Conservation (phyloP, 2,329 filamentous ascomycete species). For the Aspergillus cejpii region DNA sequence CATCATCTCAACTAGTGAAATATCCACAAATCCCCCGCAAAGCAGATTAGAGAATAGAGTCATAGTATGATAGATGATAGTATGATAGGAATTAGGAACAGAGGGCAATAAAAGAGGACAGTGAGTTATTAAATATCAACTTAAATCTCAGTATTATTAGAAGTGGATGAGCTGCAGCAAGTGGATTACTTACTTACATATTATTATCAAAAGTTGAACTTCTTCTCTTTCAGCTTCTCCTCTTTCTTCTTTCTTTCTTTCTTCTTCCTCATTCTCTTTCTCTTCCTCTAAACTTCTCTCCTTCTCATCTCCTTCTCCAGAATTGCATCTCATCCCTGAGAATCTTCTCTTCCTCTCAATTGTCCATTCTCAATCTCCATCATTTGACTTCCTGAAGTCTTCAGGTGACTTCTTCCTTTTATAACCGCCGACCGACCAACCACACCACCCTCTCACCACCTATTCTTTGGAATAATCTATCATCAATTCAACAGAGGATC, state of each 20-base stretch:
- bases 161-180: neutral
- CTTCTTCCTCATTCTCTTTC: constrained; percentile 7
- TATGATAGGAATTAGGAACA: too few species aligned
- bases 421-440: constrained; percentile 12
- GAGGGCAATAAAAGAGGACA: too few species aligned
- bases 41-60: neutral
- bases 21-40: neutral
- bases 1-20: neutral
- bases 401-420: constrained; percentile 2
- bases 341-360: constrained; percentile 7
- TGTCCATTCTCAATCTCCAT: constrained; percentile 2
- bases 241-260: constrained; percentile 14
- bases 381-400: constrained; percentile 1
- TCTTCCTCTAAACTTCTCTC: constrained; percentile 9
- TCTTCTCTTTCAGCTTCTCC: constrained; percentile 21
- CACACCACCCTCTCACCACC: constrained; percentile 10
- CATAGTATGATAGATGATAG: neutral
- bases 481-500: neutral
- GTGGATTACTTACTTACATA: neutral
- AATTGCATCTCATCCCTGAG: constrained; percentile 3
- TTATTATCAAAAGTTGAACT: constrained; percentile 8
- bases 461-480: neutral
- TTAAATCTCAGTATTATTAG: neutral
- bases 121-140: too few species aligned
- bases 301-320: constrained; percentile 9